Conservation (phyloP, 441 rosid species). For the Daphne laureola region DNA sequence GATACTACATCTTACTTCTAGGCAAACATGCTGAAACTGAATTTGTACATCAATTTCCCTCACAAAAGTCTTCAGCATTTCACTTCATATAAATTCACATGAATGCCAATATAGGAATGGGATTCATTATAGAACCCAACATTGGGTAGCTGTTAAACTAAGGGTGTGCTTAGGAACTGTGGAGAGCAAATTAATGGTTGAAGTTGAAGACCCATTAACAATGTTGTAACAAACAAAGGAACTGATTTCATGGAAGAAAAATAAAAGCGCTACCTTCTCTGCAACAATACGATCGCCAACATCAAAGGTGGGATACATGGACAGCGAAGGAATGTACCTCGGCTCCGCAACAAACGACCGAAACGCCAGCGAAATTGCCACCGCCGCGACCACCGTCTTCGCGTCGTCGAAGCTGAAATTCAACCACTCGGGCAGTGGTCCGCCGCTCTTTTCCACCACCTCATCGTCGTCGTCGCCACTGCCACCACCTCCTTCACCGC, state of each 20-base stretch:
- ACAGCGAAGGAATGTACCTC: constrained; percentile 89
- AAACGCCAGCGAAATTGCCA: constrained; percentile 77
- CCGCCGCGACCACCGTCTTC: constrained; percentile 64
- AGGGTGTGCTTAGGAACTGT: too few species aligned
- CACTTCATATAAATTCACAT: too few species aligned
- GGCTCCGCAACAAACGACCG: constrained; percentile 87
- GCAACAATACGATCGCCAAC: constrained; percentile 92
- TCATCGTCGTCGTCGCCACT: constrained; percentile 27
- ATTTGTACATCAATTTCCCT: too few species aligned
- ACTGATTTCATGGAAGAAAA: not conserved
- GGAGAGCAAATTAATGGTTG: not conserved
- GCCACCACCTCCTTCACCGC: constrained; percentile 17
- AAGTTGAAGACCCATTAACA: not conserved
- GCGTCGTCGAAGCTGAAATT: constrained; percentile 68
- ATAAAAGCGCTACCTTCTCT: constrained; percentile 59
- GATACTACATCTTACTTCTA: too few species aligned
- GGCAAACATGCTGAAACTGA: too few species aligned
- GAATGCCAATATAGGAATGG: too few species aligned
- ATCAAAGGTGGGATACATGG: constrained; percentile 99
- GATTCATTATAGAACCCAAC: not conserved
- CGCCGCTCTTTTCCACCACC: constrained; percentile 33
- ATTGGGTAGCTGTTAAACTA: too few species aligned
- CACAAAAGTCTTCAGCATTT: too few species aligned
- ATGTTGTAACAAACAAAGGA: not conserved
- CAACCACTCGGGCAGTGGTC: constrained; percentile 65